Base-by-base conservation (phyloP, 2,329 filamentous ascomycete genomes). In the Trichoderma sp. region DNA sequence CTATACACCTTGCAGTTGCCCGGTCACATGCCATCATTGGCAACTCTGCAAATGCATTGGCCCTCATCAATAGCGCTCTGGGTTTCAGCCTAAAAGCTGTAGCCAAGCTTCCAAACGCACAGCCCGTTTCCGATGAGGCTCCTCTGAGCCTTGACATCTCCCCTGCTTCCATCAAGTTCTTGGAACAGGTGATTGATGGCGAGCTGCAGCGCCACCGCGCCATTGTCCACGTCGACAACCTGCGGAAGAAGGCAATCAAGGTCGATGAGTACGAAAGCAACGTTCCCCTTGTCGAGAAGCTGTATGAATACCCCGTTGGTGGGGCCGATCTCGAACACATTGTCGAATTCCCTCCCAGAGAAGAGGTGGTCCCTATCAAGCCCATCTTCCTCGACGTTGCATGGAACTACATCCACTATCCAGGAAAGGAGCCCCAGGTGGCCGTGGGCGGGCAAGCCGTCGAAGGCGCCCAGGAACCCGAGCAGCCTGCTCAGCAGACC, bases 391-490 rank as follows among this genome's bases (percentile, higher is more conserved):
- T 98, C 76, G 97, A 99, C 82, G 93, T 98, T 8, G 97, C 97
- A 11, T 99, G 95, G 94, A 98, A 98, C 83, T 98, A 98, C 83
- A 95, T 99, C 77, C 91, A 95, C 66, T 99, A 99, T 82, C 95
- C 95, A 0, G 92, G 91, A 41, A 91, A 91, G 79, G 79, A 84
- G 38, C 81, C 82, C 7, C 79, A 84, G 76, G 80, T 79, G 73
- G 78, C 77, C 7, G 77, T 79, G 73, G 78, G 77, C 6, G 77
- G 78, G 38, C 76, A 80, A 35, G 77, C 71, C 16, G 80, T 81
- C 76, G 80, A 77, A 18, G 82, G 83, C 33, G 77, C 79, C 5
- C 83, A 82, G 76, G 80, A 85, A 74, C 84, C 85, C 68, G 76
- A 80, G 77, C 83, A 87, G 79, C 77, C 77, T 21, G 77, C 76